Evolutionary conservation across 306 rosid species (phyloP).

Genomic region (Fragaria nilgerrensis): DNA sequence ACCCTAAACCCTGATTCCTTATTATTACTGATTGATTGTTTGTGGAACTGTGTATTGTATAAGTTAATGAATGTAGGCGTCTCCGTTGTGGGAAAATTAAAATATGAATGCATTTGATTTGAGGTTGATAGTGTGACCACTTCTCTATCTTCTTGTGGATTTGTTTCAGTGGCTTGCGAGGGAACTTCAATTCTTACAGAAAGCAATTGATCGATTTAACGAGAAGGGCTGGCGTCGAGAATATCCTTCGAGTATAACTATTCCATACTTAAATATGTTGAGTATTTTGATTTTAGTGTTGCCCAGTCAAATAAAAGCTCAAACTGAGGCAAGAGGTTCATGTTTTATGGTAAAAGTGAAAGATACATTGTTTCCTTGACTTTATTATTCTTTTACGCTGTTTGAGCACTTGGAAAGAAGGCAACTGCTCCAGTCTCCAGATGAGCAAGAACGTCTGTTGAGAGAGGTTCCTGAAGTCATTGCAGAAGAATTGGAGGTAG

Average conservation of each 20-base stretch:
- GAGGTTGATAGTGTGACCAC: conserved; percentile 30
- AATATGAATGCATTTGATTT: conserved; percentile 14
- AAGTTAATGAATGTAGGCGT: background rate
- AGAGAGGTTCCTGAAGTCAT: conserved; percentile 60
- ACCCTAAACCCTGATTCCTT: background rate
- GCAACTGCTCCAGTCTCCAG: conserved; percentile 60
- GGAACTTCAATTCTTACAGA: conserved; percentile 53
- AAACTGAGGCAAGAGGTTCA: background rate
- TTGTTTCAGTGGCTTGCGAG: conserved; percentile 64
- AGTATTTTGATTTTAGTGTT: background rate
- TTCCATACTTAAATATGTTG: conserved; percentile 9
- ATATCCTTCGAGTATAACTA: conserved; percentile 64
- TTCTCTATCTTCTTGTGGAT: conserved; percentile 35
- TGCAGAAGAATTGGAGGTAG: conserved; percentile 55
- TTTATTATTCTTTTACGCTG: conserved; percentile 40
- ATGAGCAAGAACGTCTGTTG: conserved; percentile 64
- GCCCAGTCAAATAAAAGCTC: background rate
- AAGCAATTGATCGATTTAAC: conserved; percentile 72
- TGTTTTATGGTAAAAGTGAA: background rate
- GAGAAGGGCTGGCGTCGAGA: conserved; percentile 94
- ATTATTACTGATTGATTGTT: background rate
- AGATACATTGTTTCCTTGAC: conserved; percentile 49
- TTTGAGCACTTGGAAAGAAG: conserved; percentile 61
- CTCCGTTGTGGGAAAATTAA: background rate
- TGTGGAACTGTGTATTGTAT: background rate